phyloP scores from a whole-genome alignment of 352 stramenopile species.

The Phytopythium ostracodes region DNA sequence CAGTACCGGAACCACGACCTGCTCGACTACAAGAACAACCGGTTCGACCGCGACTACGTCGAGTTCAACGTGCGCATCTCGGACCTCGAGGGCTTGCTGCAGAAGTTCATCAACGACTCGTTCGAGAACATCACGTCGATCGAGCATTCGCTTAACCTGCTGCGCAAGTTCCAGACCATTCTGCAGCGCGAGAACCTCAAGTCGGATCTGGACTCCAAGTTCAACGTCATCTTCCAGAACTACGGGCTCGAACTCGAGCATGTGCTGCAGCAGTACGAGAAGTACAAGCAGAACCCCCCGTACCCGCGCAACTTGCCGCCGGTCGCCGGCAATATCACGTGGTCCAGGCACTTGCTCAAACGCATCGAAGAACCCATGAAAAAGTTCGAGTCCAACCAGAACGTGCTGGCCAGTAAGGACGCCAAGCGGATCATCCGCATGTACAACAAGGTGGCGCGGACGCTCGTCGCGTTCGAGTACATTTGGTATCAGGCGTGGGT shows the following conservation, averaged over 20 bases:
- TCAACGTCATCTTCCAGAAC: constrained; percentile 99
- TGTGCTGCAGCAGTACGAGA: constrained; percentile 98
- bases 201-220: constrained; percentile 97
- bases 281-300: constrained; percentile 97
- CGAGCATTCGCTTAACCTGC: constrained; percentile 94
- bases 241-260: constrained; percentile 97
- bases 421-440: constrained; percentile 98
- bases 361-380: constrained; percentile 99
- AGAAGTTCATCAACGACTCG: constrained; percentile 99
- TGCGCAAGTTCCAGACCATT: constrained; percentile 98
- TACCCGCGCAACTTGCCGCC: constrained; percentile 96
- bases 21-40: constrained; percentile 98
- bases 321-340: constrained; percentile 98
- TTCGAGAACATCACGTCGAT: constrained; percentile 99
- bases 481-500: constrained; percentile 99
- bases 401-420: constrained; percentile 96
- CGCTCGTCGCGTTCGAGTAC: constrained; percentile 98
- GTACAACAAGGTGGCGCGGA: constrained; percentile 99
- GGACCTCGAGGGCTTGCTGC: constrained; percentile 94
- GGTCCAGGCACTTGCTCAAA: constrained; percentile 96
- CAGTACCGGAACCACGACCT: constrained; percentile 96
- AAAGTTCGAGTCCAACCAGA: constrained; percentile 98
- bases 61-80: constrained; percentile 96
- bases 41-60: constrained; percentile 96
- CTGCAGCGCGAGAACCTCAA: constrained; percentile 98